Conservation (phyloP, 2,329 filamentous ascomycete species). For the Xylaria sp. region DNA sequence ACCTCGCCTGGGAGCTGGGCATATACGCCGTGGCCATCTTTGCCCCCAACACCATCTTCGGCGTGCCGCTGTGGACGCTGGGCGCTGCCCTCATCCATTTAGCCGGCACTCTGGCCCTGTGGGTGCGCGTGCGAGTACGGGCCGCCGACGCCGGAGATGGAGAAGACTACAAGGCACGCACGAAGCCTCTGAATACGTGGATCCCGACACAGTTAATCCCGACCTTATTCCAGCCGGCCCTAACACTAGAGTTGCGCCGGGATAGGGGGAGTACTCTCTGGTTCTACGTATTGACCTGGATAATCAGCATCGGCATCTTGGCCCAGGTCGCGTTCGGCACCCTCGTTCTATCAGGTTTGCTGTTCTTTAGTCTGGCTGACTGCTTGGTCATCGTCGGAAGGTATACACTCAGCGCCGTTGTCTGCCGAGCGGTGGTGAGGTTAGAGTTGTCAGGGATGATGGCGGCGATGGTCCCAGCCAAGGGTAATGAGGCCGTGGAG, state of each 20-base stretch:
- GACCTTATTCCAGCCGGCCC: conserved; percentile 36
- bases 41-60: conserved; percentile 39
- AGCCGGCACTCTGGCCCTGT: conserved; percentile 31
- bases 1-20: conserved; percentile 44
- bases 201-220: conserved; percentile 39
- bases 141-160: conserved; percentile 10
- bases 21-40: conserved; percentile 43
- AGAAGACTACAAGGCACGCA: background rate
- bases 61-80: conserved; percentile 44
- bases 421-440: conserved; percentile 37
- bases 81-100: conserved; percentile 41
- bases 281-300: conserved; percentile 39
- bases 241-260: conserved; percentile 29
- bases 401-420: conserved; percentile 34
- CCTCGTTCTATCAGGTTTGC: conserved; percentile 42
- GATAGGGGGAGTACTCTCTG: conserved; percentile 22
- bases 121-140: conserved; percentile 34
- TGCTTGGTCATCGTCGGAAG: conserved; percentile 34
- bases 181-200: conserved; percentile 28
- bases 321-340: conserved; percentile 43
- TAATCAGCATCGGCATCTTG: conserved; percentile 38
- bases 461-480: conserved; percentile 16
- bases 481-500: conserved; percentile 1
- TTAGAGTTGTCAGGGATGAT: conserved; percentile 38
- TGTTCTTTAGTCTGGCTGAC: conserved; percentile 40